phyloP scores from a whole-genome alignment of 306 rosid species.

The Fragaria vesca region DNA sequence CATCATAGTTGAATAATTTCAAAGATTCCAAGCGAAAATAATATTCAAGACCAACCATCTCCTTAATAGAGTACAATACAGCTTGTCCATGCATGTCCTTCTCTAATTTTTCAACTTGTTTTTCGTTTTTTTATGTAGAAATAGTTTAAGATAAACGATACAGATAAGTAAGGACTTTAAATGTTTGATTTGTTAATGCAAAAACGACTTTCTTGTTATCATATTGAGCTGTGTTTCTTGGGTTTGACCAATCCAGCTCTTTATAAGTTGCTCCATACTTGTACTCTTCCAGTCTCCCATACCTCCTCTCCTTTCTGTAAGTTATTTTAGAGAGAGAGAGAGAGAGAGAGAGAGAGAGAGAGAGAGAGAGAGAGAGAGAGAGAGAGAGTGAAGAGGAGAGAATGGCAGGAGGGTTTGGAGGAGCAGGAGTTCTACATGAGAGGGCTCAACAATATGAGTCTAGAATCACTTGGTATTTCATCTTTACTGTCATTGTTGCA shows the following conservation, averaged over 20 bases:
- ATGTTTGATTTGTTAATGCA: too few relatives aligned
- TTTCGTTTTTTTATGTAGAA: slow-evolving; percentile 9
- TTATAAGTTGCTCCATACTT: not conserved
- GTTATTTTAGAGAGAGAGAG: not conserved
- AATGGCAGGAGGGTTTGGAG: slow-evolving; percentile 65
- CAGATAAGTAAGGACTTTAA: not conserved
- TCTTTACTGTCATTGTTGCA: slow-evolving; percentile 68
- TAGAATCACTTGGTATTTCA: slow-evolving; percentile 57
- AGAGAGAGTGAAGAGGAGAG: not conserved
- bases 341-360: not conserved
- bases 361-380: not conserved
- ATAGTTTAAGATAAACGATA: not conserved
- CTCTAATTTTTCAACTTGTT: not conserved
- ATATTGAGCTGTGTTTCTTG: not conserved
- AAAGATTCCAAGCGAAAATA: not conserved
- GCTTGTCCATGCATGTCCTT: not conserved
- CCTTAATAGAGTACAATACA: not conserved
- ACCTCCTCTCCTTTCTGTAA: not conserved
- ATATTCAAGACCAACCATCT: not conserved
- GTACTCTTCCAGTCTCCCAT: not conserved
- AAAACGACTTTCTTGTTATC: not conserved
- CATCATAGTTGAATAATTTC: not conserved
- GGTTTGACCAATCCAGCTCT: not conserved
- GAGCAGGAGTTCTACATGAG: slow-evolving; percentile 26
- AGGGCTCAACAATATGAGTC: slow-evolving; percentile 78